Percentiles rank a stretch among this genome's conserved stretches.
Conservation (phyloP, 2,329 filamentous ascomycete genomes). For the Epicoccum nigrum region DNA sequence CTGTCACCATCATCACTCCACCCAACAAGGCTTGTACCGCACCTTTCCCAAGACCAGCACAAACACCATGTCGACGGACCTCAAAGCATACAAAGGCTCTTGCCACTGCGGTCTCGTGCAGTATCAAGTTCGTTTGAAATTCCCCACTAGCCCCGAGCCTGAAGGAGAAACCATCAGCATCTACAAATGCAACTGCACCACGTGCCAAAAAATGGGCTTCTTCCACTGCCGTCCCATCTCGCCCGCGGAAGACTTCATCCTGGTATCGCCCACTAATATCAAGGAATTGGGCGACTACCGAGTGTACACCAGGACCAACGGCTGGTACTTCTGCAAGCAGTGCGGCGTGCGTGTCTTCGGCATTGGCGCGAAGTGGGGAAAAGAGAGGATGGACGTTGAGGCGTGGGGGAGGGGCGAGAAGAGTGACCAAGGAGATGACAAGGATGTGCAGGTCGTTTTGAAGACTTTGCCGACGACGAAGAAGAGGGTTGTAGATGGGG, state of each 20-base stretch:
- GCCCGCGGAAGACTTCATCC: constrained; percentile 53
- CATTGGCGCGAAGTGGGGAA: constrained; percentile 35
- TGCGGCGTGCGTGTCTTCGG: constrained; percentile 56
- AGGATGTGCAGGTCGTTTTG: constrained; percentile 28
- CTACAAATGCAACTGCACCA: constrained; percentile 57
- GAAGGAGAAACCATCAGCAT: constrained; percentile 31
- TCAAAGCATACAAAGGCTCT: constrained; percentile 47
- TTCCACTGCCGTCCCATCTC: constrained; percentile 54
- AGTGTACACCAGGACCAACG: constrained; percentile 37
- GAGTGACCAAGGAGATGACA: constrained; percentile 2
- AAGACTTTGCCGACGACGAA: constrained; percentile 23
- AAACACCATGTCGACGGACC: constrained; percentile 26
- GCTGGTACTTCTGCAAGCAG: constrained; percentile 56
- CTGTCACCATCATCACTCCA: no score
- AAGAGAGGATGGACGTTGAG: constrained; percentile 28
- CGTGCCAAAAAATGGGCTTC: constrained; percentile 57
- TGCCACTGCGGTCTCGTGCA: constrained; percentile 56
- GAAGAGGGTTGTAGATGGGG: constrained; percentile 18
- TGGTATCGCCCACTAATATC: constrained; percentile 50
- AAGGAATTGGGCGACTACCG: constrained; percentile 52
- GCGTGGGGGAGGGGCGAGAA: constrained; percentile 28
- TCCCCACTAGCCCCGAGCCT: constrained; percentile 43
- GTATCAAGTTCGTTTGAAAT: constrained; percentile 53
- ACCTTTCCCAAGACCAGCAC: neutral
- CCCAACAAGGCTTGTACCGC: no score